A percentile compares a stretch with the other conserved stretches of the same genome.
Evolutionary conservation across 768 basidiomycete genomes (phyloP).

Genomic region (Suillus americanus): DNA sequence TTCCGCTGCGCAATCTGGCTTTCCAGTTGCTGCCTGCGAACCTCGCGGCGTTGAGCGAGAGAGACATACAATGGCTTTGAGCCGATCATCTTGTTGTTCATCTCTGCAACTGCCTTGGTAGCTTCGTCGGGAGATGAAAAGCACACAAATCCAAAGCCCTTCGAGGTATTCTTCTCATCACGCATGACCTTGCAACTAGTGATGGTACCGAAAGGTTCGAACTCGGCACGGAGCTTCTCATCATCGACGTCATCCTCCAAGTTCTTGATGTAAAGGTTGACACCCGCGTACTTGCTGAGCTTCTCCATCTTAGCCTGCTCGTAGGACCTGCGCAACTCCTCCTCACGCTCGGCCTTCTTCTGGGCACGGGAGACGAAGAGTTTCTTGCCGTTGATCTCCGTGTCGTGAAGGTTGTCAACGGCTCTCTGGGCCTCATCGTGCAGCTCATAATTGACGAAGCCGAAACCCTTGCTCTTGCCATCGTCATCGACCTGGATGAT

Average conservation of each 20-base stretch:
- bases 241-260: constrained; percentile 98
- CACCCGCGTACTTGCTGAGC: constrained; percentile 96
- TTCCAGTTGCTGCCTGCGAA: constrained; percentile 97
- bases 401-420: constrained; percentile 87
- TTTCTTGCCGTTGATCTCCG: constrained; percentile 81
- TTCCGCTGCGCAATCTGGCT: constrained; percentile 98
- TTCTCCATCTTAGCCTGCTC: constrained; percentile 98
- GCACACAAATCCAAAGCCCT: constrained; percentile 99
- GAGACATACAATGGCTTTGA: constrained; percentile 98
- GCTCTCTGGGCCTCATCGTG: constrained; percentile 93
- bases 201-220: constrained; percentile 95
- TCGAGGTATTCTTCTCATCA: constrained; percentile 90
- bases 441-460: constrained; percentile 93
- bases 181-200: constrained; percentile 99
- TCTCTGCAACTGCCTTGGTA: constrained; percentile 98
- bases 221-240: constrained; percentile 94
- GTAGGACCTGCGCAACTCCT: constrained; percentile 90
- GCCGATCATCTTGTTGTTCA: constrained; percentile 99
- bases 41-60: constrained; percentile 96
- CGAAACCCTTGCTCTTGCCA: constrained; percentile 95
- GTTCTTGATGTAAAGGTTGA: constrained; percentile 99
- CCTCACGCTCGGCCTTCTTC: constrained; percentile 98
- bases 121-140: constrained; percentile 98
- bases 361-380: constrained; percentile 96
- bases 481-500: constrained; percentile 81